These are phyloP conservation scores for Suillus bovinus DNA, from an alignment of 768 basidiomycete species.

Conservation along the genomic window DNA sequence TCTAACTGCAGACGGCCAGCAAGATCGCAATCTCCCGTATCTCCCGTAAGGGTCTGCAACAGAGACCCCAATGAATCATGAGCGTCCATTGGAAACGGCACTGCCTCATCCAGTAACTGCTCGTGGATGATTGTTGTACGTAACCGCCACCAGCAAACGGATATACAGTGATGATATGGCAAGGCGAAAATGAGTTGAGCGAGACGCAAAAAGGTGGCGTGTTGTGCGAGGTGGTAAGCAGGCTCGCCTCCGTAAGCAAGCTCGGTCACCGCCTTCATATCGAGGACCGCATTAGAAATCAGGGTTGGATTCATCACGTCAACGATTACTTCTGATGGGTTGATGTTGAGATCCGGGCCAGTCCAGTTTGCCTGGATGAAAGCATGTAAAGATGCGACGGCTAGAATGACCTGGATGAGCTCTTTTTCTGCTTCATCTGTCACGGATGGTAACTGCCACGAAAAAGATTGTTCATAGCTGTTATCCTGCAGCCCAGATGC, in stretches of 20 bases:
- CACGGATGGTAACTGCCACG: conserved; percentile 29
- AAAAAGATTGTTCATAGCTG: conserved; percentile 39
- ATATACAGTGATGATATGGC: conserved; percentile 49
- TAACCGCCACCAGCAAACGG: conserved; percentile 82
- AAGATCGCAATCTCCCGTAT: conserved; percentile 62
- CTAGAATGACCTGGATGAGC: conserved; percentile 59
- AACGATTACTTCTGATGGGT: conserved; percentile 40
- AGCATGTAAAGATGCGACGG: conserved; percentile 80
- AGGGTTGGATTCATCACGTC: conserved; percentile 32
- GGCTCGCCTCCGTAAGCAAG: conserved; percentile 90
- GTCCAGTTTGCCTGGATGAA: conserved; percentile 98
- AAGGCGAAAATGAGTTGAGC: conserved; percentile 67
- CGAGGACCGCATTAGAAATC: conserved; percentile 50
- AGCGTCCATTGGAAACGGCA: conserved; percentile 49
- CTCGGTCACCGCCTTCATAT: conserved; percentile 67
- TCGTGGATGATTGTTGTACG: conserved; percentile 72
- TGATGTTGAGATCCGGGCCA: conserved; percentile 78
- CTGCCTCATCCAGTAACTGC: conserved; percentile 79
- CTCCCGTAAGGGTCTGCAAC: conserved; percentile 38
- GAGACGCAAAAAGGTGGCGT: conserved; percentile 70
- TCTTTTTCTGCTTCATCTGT: conserved; percentile 47
- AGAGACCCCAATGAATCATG: conserved; percentile 45
- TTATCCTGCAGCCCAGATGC: conserved; percentile 37
- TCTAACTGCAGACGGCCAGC: conserved; percentile 71
- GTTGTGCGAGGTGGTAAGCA: conserved; percentile 84